These are phyloP conservation scores for Cornus suecica DNA, from an alignment of 148 eudicot species.

Conservation along the genomic window DNA sequence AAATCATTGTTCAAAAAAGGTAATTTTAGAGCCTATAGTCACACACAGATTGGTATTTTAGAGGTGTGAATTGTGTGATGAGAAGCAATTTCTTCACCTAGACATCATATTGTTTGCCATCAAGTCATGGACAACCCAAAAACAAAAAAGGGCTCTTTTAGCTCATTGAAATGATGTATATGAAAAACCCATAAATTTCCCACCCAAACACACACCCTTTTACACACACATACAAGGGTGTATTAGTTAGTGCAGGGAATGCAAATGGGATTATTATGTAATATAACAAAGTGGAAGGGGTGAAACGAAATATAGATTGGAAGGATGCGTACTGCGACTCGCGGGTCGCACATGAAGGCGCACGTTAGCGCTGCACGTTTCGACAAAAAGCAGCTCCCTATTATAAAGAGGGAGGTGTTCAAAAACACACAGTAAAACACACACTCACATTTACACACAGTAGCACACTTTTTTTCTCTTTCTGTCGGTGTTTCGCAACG, in stretches of 20 bases:
- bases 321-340: conserved; percentile 15
- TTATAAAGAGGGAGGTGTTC: background rate
- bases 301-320: too few species aligned
- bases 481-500: background rate
- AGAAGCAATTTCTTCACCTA: conserved; percentile 39
- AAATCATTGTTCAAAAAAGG: conserved; percentile 43
- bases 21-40: conserved; percentile 19
- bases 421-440: background rate
- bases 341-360: background rate
- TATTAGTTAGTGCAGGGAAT: too few species aligned
- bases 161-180: conserved; percentile 22
- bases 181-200: conserved; percentile 13
- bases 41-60: conserved; percentile 12
- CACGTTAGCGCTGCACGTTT: background rate
- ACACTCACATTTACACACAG: background rate
- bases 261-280: background rate
- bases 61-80: conserved; percentile 44
- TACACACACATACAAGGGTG: background rate
- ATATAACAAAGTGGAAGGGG: background rate
- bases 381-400: background rate
- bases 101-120: conserved; percentile 73
- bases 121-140: background rate
- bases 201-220: conserved; percentile 3
- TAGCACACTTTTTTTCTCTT: background rate
- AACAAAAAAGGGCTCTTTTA: background rate